Evolutionary conservation across 2,329 filamentous ascomycete genomes (phyloP).

Genomic region (Xylariaceae sp.): DNA sequence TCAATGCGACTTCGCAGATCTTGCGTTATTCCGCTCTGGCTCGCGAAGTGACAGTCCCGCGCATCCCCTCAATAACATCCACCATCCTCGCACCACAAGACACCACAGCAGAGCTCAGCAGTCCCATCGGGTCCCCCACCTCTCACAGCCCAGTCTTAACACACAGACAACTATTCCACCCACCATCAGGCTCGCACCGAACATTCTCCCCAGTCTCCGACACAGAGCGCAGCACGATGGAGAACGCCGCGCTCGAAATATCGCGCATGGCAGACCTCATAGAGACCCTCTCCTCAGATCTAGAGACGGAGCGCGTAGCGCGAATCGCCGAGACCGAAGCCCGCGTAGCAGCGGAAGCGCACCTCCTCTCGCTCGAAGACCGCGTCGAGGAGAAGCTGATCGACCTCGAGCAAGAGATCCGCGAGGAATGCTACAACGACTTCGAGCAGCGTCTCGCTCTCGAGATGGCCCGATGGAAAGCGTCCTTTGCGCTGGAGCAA

Average conservation of each 20-base stretch:
- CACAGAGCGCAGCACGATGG: slow-evolving; percentile 68
- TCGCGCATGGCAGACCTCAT: slow-evolving; percentile 73
- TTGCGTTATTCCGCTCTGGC: slow-evolving; percentile 90
- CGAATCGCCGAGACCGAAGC: slow-evolving; percentile 60
- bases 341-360: slow-evolving; percentile 68
- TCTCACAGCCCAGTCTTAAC: slow-evolving; percentile 15
- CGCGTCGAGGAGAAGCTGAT: slow-evolving; percentile 37
- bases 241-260: slow-evolving; percentile 77
- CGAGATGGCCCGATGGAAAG: slow-evolving; percentile 79
- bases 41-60: slow-evolving; percentile 85
- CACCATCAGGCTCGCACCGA: slow-evolving; percentile 27
- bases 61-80: slow-evolving; percentile 76
- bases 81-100: slow-evolving; percentile 51
- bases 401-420: slow-evolving; percentile 74
- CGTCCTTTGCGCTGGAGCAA: slow-evolving; percentile 70
- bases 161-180: slow-evolving; percentile 40
- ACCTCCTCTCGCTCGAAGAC: slow-evolving; percentile 67
- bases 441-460: slow-evolving; percentile 74
- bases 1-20: slow-evolving; percentile 95
- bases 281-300: slow-evolving; percentile 64
- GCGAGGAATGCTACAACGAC: slow-evolving; percentile 83
- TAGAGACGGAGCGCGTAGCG: slow-evolving; percentile 40
- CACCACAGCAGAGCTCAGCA: slow-evolving; percentile 20
- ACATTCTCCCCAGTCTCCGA: slow-evolving; percentile 37
- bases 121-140: slow-evolving; percentile 27